These are phyloP conservation scores for Helichrysum umbraculigerum DNA, from an alignment of 129 eudicot species.

Conservation along the genomic window DNA sequence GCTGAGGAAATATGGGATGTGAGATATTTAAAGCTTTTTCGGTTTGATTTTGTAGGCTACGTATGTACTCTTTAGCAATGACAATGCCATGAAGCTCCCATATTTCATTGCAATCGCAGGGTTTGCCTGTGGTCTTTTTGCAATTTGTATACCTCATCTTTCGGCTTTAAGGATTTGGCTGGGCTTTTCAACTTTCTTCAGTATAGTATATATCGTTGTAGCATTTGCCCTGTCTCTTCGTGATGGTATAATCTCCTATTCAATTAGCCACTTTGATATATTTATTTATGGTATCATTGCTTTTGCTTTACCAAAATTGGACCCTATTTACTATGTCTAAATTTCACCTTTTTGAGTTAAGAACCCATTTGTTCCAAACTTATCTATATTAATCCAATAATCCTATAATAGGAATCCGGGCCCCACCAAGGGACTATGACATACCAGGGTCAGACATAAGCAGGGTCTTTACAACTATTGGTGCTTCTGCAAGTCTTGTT, in stretches of 20 bases:
- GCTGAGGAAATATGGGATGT: neutral
- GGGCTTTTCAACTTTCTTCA: conserved; percentile 77
- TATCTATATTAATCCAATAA: neutral
- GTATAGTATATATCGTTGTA: conserved; percentile 62
- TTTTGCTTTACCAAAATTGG: neutral
- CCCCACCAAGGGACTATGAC: conserved; percentile 79
- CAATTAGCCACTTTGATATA: neutral
- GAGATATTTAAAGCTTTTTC: neutral
- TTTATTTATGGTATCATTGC: conserved; percentile 5
- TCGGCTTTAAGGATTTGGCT: conserved; percentile 85
- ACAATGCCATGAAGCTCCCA: conserved; percentile 70
- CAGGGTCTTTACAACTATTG: conserved; percentile 76
- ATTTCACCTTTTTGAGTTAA: neutral
- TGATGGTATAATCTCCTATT: conserved; percentile 67
- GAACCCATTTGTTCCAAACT: neutral
- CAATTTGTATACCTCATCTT: conserved; percentile 77
- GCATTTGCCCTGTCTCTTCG: conserved; percentile 61
- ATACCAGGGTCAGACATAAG: conserved; percentile 56
- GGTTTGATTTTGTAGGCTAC: conserved; percentile 58
- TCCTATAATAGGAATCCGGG: conserved; percentile 47
- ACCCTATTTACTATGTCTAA: neutral
- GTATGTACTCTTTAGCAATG: conserved; percentile 68
- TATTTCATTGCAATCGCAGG: conserved; percentile 76
- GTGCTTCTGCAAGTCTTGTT: conserved; percentile 92
- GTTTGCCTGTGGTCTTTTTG: conserved; percentile 72